Base-by-base conservation (phyloP, 2,329 filamentous ascomycete genomes). In the Fusarium tjaetaba region DNA sequence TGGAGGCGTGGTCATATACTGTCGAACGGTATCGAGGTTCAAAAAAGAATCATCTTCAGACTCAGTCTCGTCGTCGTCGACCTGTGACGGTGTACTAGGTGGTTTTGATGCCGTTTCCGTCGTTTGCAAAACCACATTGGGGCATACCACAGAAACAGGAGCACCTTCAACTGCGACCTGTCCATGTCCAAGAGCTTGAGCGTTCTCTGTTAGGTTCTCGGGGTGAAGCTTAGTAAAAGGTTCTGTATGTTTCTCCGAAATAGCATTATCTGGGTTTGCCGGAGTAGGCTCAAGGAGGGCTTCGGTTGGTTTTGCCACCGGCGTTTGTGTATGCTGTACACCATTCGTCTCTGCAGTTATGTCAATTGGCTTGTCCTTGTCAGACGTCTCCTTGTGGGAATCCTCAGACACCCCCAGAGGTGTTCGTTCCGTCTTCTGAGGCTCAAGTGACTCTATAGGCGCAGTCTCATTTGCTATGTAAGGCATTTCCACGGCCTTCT, bases 1-100 rank as follows among this genome's bases (percentile, higher is more conserved):
- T 4, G 88, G 88, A 5, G 89, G 89, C 4, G 89, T 91, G 28
- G 81, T 79, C 80, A 88, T 87, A 64, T 84, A 86, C 60, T 86
- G 84, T 16, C 88, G 85, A 34, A 88, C 84, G 11, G 83, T 82
- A 45, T 87, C 85, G 32, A 87, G 79, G n/a, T 84, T 84, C 68
- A 86, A 82, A 42, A 83, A 84, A n/a, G 87, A 84, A 42, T 87
- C 83, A 46, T 86, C 87, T 56, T 90, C 88, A 13, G 87, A 85
- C 68, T 89, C 87, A 5, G 87, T 89, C 53, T 87, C 86, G 57
- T 88, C 83, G 38, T 87, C 87, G 56, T 87, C 86, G 36, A 84
- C 81, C 45, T 85, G 86, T 8, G 86, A 88, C 8, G 86, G 86
- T 13, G 84, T 88, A 66, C 83, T 88, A 1, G 83, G 82, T 11